phyloP scores from a whole-genome alignment of 176 grass and related monocot species.

The Lolium perenne region DNA sequence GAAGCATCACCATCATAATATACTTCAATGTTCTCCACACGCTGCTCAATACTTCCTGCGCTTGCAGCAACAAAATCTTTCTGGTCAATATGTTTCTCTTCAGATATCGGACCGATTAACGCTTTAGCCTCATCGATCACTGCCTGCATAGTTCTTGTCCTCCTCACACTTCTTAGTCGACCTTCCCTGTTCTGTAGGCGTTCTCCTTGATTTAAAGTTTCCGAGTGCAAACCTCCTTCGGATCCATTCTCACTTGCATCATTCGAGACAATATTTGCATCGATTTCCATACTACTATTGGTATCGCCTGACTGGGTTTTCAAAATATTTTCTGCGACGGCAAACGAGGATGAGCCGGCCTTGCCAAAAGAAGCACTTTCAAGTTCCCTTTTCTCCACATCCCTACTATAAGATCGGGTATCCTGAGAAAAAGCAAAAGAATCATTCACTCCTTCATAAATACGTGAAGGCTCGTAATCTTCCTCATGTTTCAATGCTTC shows the following conservation, averaged over 20 bases:
- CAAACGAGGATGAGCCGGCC: constrained; percentile 56
- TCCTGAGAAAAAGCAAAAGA: constrained; percentile 46
- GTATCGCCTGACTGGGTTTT: constrained; percentile 42
- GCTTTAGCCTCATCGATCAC: constrained; percentile 59
- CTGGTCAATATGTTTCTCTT: constrained; percentile 41
- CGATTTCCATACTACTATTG: constrained; percentile 26
- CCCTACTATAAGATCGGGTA: constrained; percentile 42
- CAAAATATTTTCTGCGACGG: constrained; percentile 62
- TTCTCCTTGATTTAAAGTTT: constrained; percentile 34
- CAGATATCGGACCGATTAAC: constrained; percentile 39
- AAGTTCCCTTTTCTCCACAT: constrained; percentile 45
- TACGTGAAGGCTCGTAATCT: constrained; percentile 62
- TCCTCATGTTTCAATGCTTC: constrained; percentile 54
- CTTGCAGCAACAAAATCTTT: constrained; percentile 38
- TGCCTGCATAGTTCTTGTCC: constrained; percentile 43
- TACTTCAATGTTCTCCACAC: constrained; percentile 50
- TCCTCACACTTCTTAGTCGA: constrained; percentile 34
- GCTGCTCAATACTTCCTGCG: constrained; percentile 31
- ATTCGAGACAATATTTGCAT: constrained; percentile 36
- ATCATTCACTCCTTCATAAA: constrained; percentile 53
- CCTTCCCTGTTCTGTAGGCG: not conserved
- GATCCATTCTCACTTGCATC: constrained; percentile 60
- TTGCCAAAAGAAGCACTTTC: not conserved
- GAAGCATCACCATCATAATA: constrained; percentile 49
- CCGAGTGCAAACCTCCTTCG: constrained; percentile 16